phyloP scores from a whole-genome alignment of 306 rosid species.

The Medicago ruthenica region DNA sequence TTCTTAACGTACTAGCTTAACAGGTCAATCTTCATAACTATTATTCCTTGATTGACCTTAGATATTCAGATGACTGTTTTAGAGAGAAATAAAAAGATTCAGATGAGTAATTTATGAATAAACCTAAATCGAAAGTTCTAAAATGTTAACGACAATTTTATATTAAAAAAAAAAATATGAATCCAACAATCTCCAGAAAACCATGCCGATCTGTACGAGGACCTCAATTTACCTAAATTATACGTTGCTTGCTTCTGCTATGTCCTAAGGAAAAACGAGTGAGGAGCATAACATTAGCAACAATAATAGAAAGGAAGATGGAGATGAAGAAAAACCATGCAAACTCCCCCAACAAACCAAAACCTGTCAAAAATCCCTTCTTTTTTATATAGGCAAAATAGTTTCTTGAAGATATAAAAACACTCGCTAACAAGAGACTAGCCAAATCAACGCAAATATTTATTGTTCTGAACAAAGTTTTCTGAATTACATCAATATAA shows the following conservation, averaged over 20 bases:
- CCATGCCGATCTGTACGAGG: too few relatives aligned
- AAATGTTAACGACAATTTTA: not conserved
- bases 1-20: not conserved
- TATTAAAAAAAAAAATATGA: not conserved
- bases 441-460: conserved; percentile 26
- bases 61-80: too few relatives aligned
- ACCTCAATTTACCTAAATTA: too few relatives aligned
- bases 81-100: not conserved
- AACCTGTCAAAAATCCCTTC: not conserved
- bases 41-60: not conserved
- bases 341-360: not conserved
- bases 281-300: not conserved
- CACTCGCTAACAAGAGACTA: too few relatives aligned
- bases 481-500: conserved; percentile 16
- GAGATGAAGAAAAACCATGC: not conserved
- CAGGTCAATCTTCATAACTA: not conserved
- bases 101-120: not conserved
- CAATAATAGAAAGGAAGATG: not conserved
- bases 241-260: not conserved
- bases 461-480: conserved; percentile 26
- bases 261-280: not conserved
- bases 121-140: not conserved
- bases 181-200: not conserved
- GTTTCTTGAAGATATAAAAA: not conserved
- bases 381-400: not conserved